These are phyloP conservation scores for Clathrus columnatus DNA, from an alignment of 768 basidiomycete species.

Conservation along the genomic window DNA sequence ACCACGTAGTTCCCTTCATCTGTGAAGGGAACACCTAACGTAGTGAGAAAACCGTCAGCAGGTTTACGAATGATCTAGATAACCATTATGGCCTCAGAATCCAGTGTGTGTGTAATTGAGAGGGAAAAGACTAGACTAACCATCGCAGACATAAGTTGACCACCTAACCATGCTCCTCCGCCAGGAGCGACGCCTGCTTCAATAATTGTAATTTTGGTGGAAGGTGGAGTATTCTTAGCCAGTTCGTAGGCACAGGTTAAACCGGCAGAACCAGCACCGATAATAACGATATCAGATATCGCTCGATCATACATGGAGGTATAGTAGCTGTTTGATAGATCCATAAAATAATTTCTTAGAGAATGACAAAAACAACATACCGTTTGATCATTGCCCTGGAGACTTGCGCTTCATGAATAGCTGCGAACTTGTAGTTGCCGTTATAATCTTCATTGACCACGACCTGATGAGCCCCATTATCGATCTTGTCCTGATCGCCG, in stretches of 20 bases:
- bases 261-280: conserved; percentile 61
- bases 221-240: conserved; percentile 49
- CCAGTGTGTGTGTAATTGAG: not conserved
- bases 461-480: conserved; percentile 15
- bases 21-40: conserved; percentile 65
- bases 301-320: conserved; percentile 63
- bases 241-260: conserved; percentile 69
- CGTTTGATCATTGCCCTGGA: conserved; percentile 70
- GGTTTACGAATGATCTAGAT: conserved; percentile 58
- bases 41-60: conserved; percentile 59
- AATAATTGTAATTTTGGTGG: conserved; percentile 56
- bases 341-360: not conserved
- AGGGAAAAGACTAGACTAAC: conserved; percentile 28
- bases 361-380: conserved; percentile 21
- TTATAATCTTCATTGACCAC: conserved; percentile 47
- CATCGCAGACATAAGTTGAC: conserved; percentile 75
- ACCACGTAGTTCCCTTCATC: conserved; percentile 73
- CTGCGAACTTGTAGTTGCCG: conserved; percentile 60
- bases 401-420: conserved; percentile 68
- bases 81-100: not conserved
- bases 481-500: not conserved
- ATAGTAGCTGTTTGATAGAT: conserved; percentile 52
- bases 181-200: conserved; percentile 77
- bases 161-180: conserved; percentile 71
- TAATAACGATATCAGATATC: conserved; percentile 70